Evolutionary conservation across 192 early-diverging fungal species (phyloP), one percentile per base, ranked within the genome.

Genomic region (Glomus cerebriforme): DNA sequence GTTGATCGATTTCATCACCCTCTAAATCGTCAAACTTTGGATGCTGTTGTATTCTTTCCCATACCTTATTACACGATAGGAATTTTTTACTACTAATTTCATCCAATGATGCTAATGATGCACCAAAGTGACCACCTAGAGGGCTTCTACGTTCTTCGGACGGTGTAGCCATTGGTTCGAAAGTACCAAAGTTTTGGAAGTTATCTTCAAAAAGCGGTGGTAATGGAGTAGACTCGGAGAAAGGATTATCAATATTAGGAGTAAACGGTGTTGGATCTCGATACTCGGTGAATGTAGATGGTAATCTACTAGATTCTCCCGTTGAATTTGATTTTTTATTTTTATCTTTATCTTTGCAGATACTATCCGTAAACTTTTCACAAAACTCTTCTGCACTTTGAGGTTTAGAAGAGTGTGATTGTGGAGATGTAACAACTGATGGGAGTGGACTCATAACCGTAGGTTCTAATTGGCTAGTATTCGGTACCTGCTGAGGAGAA

Each of bases 1-100:
- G 72, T 54, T 79, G 60, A 60, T 83, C 81, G 13, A 87, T 82
- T 35, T 88, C 86, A 65, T 87, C 85, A 63, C 87, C 85, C 64
- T 89, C 85, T 3, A 85, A 82, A 63, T 88, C 88, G 64, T 90
- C 89, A 75, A 88, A 85, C 27, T 85, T 86, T 54, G 89, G 89
- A 63, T 90, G 89, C 74, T 88, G 83, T 58, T 85, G 82, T 66
- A 90, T 76, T 12, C 81, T 81, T 71, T 89, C 88, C 89, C 89
- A 90, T n/a, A 85, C 85, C 45, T 89, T 78, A 68, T 78, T 66
- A 68, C 77, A 78, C 15, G 77, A 78, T 45, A 78, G 59, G 59
- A 60, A 78, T 9, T 58, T 78, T 39, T 78, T 78, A 68, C 32
- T 59, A 35, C 65, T 22, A 37, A 67, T 32, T 9, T 78, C 77